Evolutionary conservation across 192 early-diverging fungal species (phyloP).

Genomic region (Thamnidium elegans): DNA sequence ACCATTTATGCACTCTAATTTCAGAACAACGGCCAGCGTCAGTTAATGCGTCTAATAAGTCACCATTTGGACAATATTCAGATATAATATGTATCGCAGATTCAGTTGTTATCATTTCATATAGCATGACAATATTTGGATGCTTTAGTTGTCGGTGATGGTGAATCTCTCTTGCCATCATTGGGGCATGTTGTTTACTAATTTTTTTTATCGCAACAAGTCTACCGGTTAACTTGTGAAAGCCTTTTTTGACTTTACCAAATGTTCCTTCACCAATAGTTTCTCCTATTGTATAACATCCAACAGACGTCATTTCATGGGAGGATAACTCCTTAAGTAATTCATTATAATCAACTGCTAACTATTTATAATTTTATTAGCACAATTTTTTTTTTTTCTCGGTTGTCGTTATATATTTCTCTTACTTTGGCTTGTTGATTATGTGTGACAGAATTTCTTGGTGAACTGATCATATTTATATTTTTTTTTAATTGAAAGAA

Average conservation of each 20-base stretch:
- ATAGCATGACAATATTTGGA: constrained; percentile 74
- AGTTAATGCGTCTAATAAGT: constrained; percentile 52
- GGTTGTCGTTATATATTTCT: not conserved
- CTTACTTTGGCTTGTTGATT: constrained; percentile 49
- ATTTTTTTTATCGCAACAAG: constrained; percentile 62
- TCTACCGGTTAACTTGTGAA: constrained; percentile 56
- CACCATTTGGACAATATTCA: constrained; percentile 75
- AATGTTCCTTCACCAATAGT: constrained; percentile 59
- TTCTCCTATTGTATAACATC: constrained; percentile 54
- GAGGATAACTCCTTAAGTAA: constrained; percentile 60
- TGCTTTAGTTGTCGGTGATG: constrained; percentile 69
- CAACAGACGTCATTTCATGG: constrained; percentile 48
- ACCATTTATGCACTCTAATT: constrained; percentile 43
- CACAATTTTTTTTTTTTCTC: constrained; percentile 4
- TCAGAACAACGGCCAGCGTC: constrained; percentile 42
- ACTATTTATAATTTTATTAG: constrained; percentile 33
- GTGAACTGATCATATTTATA: constrained; percentile 13
- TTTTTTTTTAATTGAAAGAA: not conserved
- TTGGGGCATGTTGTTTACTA: constrained; percentile 53
- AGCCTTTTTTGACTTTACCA: constrained; percentile 64
- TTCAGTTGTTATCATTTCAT: constrained; percentile 74
- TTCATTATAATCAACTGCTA: constrained; percentile 57
- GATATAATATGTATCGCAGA: constrained; percentile 76
- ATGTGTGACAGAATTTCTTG: constrained; percentile 25
- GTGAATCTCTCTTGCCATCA: constrained; percentile 62